phyloP scores from a whole-genome alignment of 2,329 filamentous ascomycete genomes.

The Eurotiales sp. region DNA sequence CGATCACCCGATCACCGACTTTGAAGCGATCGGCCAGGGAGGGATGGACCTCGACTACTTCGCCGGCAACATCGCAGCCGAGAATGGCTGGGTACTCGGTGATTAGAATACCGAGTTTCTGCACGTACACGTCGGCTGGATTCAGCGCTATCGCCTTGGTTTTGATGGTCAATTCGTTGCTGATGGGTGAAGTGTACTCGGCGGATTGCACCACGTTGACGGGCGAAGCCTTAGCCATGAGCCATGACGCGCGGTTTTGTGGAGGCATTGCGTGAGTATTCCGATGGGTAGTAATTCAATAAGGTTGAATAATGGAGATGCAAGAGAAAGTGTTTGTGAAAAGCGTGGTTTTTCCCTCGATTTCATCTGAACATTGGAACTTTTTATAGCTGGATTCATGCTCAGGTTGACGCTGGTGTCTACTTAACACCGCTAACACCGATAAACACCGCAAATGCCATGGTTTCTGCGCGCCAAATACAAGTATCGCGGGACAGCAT shows the following conservation, averaged over 20 bases:
- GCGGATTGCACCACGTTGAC: constrained; percentile 16
- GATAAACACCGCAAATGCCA: neutral
- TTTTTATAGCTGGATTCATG: neutral
- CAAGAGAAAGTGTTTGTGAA: too few relatives aligned
- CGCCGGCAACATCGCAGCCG: constrained; percentile 26
- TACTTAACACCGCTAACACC: constrained; percentile 1
- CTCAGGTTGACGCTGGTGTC: too few relatives aligned
- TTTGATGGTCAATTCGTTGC: constrained; percentile 19
- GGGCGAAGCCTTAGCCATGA: constrained; percentile 11
- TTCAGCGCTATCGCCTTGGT: constrained; percentile 24
- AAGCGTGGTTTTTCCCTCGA: too few relatives aligned
- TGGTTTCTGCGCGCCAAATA: too few relatives aligned
- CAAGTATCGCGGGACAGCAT: too few relatives aligned
- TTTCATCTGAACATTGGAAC: neutral
- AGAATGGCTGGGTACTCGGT: constrained; percentile 18
- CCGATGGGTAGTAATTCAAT: too few relatives aligned
- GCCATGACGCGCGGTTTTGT: constrained; percentile 19
- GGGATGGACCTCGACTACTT: constrained; percentile 25
- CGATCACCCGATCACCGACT: constrained; percentile 27
- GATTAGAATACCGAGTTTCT: constrained; percentile 22
- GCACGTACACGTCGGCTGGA: constrained; percentile 31
- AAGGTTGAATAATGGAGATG: too few relatives aligned
- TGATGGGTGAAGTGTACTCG: constrained; percentile 16
- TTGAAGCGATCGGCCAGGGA: constrained; percentile 21
- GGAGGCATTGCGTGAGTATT: neutral